These are phyloP conservation scores for Termitomyces sp. DNA, from an alignment of 768 basidiomycete species.

Conservation along the genomic window DNA sequence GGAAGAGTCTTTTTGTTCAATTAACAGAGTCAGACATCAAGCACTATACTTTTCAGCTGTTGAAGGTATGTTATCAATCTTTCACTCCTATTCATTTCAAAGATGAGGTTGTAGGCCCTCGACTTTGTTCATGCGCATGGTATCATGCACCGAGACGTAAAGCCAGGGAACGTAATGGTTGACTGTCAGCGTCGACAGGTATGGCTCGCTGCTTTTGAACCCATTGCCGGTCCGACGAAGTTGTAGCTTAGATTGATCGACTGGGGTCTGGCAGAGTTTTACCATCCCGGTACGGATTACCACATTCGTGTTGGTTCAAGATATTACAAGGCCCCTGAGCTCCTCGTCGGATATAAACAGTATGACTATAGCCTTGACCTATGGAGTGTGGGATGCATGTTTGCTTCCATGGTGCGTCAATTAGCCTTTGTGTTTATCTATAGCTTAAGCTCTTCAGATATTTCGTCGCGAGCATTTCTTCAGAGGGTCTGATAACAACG, in stretches of 20 bases:
- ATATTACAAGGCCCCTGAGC: constrained; percentile 72
- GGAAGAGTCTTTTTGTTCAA: constrained; percentile 51
- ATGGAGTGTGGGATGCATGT: constrained; percentile 74
- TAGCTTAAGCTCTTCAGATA: constrained; percentile 33
- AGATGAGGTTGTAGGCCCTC: constrained; percentile 33
- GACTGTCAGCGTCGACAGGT: constrained; percentile 59
- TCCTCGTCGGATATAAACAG: constrained; percentile 65
- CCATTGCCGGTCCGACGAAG: background rate
- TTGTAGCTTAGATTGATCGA: constrained; percentile 55
- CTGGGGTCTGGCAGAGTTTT: constrained; percentile 77
- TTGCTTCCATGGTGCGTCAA: constrained; percentile 61
- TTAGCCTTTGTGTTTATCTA: background rate
- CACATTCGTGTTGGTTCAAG: constrained; percentile 69
- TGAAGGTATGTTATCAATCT: constrained; percentile 32
- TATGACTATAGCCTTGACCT: constrained; percentile 72
- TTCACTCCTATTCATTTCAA: background rate
- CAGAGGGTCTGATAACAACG: constrained; percentile 68
- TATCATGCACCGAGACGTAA: constrained; percentile 59
- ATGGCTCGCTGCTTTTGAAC: constrained; percentile 10
- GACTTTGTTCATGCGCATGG: constrained; percentile 70
- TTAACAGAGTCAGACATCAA: constrained; percentile 64
- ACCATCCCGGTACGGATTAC: constrained; percentile 63
- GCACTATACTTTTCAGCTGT: constrained; percentile 60
- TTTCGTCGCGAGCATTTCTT: constrained; percentile 75
- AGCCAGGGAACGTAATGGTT: constrained; percentile 64